phyloP scores from a whole-genome alignment of 129 eudicot genomes.

The Centaurea solstitialis region DNA sequence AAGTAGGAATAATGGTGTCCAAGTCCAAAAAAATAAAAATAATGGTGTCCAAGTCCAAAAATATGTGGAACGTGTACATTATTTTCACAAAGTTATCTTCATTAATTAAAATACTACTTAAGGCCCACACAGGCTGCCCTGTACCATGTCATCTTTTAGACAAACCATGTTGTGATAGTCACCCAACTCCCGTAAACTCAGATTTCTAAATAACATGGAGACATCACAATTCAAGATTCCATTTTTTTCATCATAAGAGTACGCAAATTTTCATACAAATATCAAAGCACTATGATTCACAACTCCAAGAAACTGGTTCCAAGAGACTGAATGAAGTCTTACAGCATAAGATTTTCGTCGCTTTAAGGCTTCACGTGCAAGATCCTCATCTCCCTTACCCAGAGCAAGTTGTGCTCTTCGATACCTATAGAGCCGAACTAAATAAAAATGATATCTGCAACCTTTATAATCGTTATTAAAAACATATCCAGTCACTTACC shows the following conservation, averaged over 20 bases:
- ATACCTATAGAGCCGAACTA: conserved; percentile 52
- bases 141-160: too few relatives aligned
- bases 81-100: too few relatives aligned
- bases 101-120: too few relatives aligned
- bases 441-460: background rate
- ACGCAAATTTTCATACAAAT: background rate
- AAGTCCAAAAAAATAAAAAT: too few relatives aligned
- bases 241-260: background rate
- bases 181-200: too few relatives aligned
- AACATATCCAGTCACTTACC: conserved; percentile 43
- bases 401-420: conserved; percentile 94
- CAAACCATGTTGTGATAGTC: too few relatives aligned
- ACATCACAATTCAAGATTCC: background rate
- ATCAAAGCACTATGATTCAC: background rate
- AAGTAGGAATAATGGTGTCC: too few relatives aligned
- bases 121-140: too few relatives aligned
- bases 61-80: too few relatives aligned
- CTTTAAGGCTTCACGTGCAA: conserved; percentile 99
- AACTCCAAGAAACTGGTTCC: background rate
- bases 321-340: conserved; percentile 28
- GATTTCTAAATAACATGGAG: background rate
- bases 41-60: too few relatives aligned
- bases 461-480: background rate
- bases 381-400: conserved; percentile 95
- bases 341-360: conserved; percentile 97